These are phyloP conservation scores for Debaryomyces subglobosus DNA, from an alignment of 1,139 yeast species.

Conservation along the genomic window DNA sequence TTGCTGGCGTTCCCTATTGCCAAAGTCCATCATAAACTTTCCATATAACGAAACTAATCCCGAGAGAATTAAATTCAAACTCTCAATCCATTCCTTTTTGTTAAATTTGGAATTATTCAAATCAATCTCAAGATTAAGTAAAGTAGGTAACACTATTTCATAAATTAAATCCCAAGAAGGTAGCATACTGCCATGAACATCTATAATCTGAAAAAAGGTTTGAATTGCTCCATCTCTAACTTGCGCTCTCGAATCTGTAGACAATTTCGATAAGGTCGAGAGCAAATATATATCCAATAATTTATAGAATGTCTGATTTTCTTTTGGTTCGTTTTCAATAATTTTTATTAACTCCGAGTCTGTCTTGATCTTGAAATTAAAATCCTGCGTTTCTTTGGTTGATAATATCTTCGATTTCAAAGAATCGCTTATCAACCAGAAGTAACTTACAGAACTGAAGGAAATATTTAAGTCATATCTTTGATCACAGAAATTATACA, in stretches of 20 bases:
- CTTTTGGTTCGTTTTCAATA: slow-evolving; percentile 22
- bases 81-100: slow-evolving; percentile 55
- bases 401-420: slow-evolving; percentile 38
- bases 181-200: slow-evolving; percentile 65
- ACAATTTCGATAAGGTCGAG: slow-evolving; percentile 60
- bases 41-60: slow-evolving; percentile 59
- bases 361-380: slow-evolving; percentile 11
- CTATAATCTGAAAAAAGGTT: slow-evolving; percentile 82
- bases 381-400: slow-evolving; percentile 17
- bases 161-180: slow-evolving; percentile 62
- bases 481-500: slow-evolving; percentile 73
- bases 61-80: slow-evolving; percentile 57
- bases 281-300: slow-evolving; percentile 68
- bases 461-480: slow-evolving; percentile 77
- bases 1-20: slow-evolving; percentile 14
- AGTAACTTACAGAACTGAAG: slow-evolving; percentile 86
- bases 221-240: slow-evolving; percentile 89
- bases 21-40: slow-evolving; percentile 42
- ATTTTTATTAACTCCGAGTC: slow-evolving; percentile 24
- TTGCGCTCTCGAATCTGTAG: slow-evolving; percentile 69
- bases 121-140: slow-evolving; percentile 25
- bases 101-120: slow-evolving; percentile 14
- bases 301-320: slow-evolving; percentile 24
- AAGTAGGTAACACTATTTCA: slow-evolving; percentile 47
- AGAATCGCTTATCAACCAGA: slow-evolving; percentile 88